Base-by-base conservation (phyloP, 2,329 filamentous ascomycete genomes). In the Epichloe uncinata region DNA sequence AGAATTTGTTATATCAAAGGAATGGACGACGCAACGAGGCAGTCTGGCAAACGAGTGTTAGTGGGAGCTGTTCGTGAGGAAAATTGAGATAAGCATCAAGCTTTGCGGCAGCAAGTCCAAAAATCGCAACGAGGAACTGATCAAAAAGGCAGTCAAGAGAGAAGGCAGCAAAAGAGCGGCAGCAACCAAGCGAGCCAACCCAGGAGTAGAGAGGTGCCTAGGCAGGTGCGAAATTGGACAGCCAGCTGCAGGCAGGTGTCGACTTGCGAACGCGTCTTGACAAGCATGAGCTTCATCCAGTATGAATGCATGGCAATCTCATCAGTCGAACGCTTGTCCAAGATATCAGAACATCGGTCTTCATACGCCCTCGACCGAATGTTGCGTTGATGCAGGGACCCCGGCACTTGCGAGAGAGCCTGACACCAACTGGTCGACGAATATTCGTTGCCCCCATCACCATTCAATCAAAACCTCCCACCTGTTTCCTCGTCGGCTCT, bases 21-120 rank as follows among this genome's bases (percentile, higher is more conserved):
- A 66, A 51, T 54, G 61, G 61, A 65, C 60, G 65, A 66, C 58
- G 60, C 62, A 58, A 60, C 56, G 50, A 61, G 52, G 61, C 65
- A 57, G 58, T 66, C 64, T 69, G 53, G 43, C 52, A 54, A 47
- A 48, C 8, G 50, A 51, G 49, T 53, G 58, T 58, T 45, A 58
- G 54, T 49, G 50, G 16, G 36, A 45, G 13, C n/a, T 2, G 15
- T 41, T 18, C 9, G 9, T 33, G n/a, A 2, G 12, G 15, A 20
- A 34, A 34, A 22, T 26, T 18, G 15, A 30, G 4, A 26, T 16
- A 30, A 33, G 4, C 16, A 43, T 15, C 22, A 8, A 40, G 20
- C 35, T 47, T 34, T 26, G 33, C 15, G 9, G n/a, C 36, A 42
- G 43, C 26, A 12, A 4, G 36, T 33, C 13, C n/a, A 41, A 34